Evolutionary conservation across 2,329 filamentous ascomycete species (phyloP).

Genomic region (Apiospora saccharicola): DNA sequence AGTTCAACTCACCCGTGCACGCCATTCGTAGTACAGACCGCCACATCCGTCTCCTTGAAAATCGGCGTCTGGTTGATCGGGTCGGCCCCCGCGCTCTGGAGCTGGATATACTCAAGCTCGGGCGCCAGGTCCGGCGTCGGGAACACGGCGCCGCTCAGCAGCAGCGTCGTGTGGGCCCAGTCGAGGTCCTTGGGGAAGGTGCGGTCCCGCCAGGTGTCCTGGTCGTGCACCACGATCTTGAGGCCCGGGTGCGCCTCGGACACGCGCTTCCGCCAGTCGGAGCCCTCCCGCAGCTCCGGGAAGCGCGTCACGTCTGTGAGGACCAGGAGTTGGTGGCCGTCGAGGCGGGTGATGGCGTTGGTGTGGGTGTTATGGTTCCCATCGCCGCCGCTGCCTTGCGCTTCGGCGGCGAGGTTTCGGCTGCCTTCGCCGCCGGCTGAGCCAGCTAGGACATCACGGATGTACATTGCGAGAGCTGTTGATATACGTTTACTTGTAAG

Average conservation of each 20-base stretch:
- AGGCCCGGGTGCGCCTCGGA: slow-evolving; percentile 16
- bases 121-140: slow-evolving; percentile 53
- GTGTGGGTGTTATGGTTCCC: too few relatives aligned
- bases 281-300: background rate
- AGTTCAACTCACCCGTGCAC: slow-evolving; percentile 58
- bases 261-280: background rate
- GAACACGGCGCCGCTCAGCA: slow-evolving; percentile 52
- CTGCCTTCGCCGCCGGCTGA: background rate
- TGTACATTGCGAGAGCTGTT: background rate
- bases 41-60: slow-evolving; percentile 57
- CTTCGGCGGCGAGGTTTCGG: background rate
- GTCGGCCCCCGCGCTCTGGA: slow-evolving; percentile 62
- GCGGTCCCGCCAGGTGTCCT: slow-evolving; percentile 11
- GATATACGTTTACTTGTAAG: background rate
- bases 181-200: slow-evolving; percentile 40
- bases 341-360: background rate
- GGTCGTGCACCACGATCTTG: slow-evolving; percentile 1
- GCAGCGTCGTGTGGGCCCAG: slow-evolving; percentile 58
- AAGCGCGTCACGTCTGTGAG: background rate
- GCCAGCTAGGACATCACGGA: background rate
- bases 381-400: background rate
- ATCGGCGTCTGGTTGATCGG: slow-evolving; percentile 54
- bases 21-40: slow-evolving; percentile 63
- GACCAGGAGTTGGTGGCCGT: slow-evolving; percentile 19
- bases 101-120: slow-evolving; percentile 60